Base-by-base conservation (phyloP, 2,329 filamentous ascomycete species). In the Acephala macrosclerotiorum region DNA sequence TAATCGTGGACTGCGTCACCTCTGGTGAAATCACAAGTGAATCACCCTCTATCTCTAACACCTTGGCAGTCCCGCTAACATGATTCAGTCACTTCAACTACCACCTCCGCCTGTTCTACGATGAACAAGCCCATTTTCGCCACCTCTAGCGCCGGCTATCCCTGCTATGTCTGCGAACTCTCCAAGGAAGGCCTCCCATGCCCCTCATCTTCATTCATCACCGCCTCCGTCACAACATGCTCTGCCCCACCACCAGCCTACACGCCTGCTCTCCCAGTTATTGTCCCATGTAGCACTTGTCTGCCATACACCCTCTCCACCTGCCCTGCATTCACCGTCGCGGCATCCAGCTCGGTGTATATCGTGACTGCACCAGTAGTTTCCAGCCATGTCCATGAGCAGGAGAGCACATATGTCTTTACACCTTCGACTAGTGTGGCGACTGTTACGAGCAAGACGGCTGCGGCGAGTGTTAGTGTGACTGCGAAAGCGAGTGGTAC, bases 1-100 rank as follows among this genome's bases (percentile, higher is more conserved):
- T 78, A 22, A 72, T 71, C 9, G 75, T 76, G 55, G 58, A 72
- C n/a, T 77, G 73, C 47, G 71, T 70, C 1, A 72, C 66, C 12
- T 18, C 58, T 56, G 70, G 55, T 36, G 47, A 40, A 4, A 47
- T 49, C 12, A 60, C 60, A 38, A 36, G 66, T 68, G 36, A 33
- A 59, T 55, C 18, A 2, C 56, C 18, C 14, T 25, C 6, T 47
- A 26, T 35, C 33, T 9, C 29, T 20, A 18, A 18, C 12, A 11
- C 14, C 9, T 20, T 3, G n/a, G 5, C 9, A 26, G 14, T 5
- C 14, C 25, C 40, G 25, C 65, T 67, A 56, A 67, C 45, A 8
- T 35, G 20, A 47, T 29, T 16, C 7, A 66, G 60, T 68, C 9
- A 68, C 66, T 56, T 60, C 64, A 20, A 66, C 66, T 12, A 58